Conservation (phyloP, 2,329 filamentous ascomycete species). For the Emergomyces pasteurianus region DNA sequence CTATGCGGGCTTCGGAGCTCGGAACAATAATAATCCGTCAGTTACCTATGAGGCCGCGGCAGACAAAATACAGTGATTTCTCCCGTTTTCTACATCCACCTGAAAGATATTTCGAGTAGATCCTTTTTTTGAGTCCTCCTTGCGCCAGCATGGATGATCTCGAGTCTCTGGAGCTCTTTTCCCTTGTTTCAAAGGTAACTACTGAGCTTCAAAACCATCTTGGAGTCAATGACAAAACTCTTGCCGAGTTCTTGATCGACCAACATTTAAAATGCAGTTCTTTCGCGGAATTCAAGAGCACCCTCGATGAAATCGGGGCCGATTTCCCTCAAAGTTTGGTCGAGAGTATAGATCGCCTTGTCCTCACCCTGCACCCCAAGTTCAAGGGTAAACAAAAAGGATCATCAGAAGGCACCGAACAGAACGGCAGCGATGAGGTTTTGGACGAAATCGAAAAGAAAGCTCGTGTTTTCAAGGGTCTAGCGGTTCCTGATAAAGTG, state of each 20-base stretch:
- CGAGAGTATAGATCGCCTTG: conserved; percentile 80
- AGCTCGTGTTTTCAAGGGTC: conserved; percentile 76
- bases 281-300: conserved; percentile 61
- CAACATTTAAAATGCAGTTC: conserved; percentile 66
- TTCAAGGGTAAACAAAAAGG: conserved; percentile 48
- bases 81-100: neutral
- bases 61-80: neutral
- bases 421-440: conserved; percentile 31
- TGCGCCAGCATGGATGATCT: conserved; percentile 66
- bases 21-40: conserved; percentile 27
- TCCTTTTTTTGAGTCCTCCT: neutral
- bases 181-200: conserved; percentile 86
- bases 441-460: conserved; percentile 52
- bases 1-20: conserved; percentile 1
- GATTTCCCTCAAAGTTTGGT: conserved; percentile 78
- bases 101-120: neutral
- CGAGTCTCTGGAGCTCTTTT: conserved; percentile 79
- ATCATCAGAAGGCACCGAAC: conserved; percentile 24
- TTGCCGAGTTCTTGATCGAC: conserved; percentile 92
- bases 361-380: conserved; percentile 81
- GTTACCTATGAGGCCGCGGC: no score
- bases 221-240: conserved; percentile 81
- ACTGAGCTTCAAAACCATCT: conserved; percentile 91
- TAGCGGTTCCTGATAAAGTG: conserved; percentile 72
- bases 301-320: conserved; percentile 63